Base-by-base conservation (phyloP, 2,329 filamentous ascomycete genomes). In the Colletotrichum incanum region DNA sequence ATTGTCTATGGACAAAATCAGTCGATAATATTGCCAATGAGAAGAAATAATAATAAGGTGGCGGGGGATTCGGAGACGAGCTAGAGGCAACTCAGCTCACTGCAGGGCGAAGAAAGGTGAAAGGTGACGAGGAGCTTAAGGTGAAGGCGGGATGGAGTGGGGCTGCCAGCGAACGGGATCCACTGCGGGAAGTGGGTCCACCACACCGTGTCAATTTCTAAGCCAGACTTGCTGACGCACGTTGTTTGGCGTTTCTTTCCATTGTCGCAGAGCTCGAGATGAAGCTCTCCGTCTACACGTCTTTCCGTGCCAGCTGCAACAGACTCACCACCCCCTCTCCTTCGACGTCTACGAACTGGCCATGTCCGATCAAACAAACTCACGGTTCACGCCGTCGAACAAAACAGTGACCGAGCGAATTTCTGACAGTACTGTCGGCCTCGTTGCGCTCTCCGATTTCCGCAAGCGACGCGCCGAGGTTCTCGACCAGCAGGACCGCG, bases 401-500 rank as follows among this genome's bases (percentile, higher is more conserved):
- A 88, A 92, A 76, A 93, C 93, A 1, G 93, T 94, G 1, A 91
- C 96, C 81, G 92, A 98, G 79, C 87, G 94, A 18, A 88, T 98
- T 59, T 96, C 96, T 72, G 94, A 91, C 65, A 92, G 94, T 78
- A 97, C 94, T 0, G 95, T 98, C 75, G 96, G 96, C 50, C 91
- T 99, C 3, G 96, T 98, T 65, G 91, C 94, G 70, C 91, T 98
- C 54, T 94, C 94, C 75, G 96, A 98, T 80, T 98, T 97, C 82
- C 94, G 96, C 82, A 98, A 99, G 85, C 92, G 96, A 72, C 94
- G 96, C 82, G 95, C 95, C 76, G 94, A 98, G 82, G 94, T 95
- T n/a, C 86, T 98, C 59, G 96, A 98, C 81, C 92, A 94, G 79
- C 96, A 96, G 79, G 94, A 96, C 79, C 90, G 93, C 78, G 94